Evolutionary conservation across 305 asterid genomes (phyloP), one percentile per base, ranked within the genome.

Genomic region (Caryopteris hybrid): DNA sequence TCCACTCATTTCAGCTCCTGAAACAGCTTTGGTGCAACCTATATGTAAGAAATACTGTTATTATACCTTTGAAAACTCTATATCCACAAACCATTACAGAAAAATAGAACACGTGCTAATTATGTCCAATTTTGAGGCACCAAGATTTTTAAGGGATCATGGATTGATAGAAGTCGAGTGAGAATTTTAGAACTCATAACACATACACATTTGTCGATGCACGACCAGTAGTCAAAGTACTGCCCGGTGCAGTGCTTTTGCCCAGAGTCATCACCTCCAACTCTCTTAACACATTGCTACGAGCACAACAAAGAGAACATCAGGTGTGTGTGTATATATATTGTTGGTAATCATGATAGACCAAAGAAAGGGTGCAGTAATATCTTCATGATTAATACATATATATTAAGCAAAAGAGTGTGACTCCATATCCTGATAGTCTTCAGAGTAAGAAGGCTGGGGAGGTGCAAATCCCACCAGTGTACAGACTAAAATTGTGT

Each of bases 161-260:
- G 6, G 4, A 45, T 13, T 2, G 36, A 36, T 5, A 54, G 39
- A 11, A 45, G 20, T 41, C 14, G 20, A 2, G 11, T 23, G 31
- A 11, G 12, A 70, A 39, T 5, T 16, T 13, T 27, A 4, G 6
- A 53, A 45, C 14, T 43, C 25, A 5, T 18, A 29, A n/a, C 8
- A 55, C 79, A 70, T 70, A 73, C 82, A 33, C 76, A 73, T 73
- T 69, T 69, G 31, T 78, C 79, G 33, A 78, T 47, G 42, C 82
- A 74, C 0, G 58, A 48, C 79, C 77, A 74, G 47, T 74, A 70
- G 34, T 78, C 77, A 25, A 70, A 70, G 70, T 70, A 78, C 8
- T 78, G 79, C 48, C 79, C 79, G 0, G 77, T 74, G 55, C 77
- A 78, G 66, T 74, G 83, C 54, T 78, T 78, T 11, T 66, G 68